A percentile compares a stretch with the other conserved stretches of the same genome.
Evolutionary conservation across 768 basidiomycete species (phyloP).

Genomic region (Amylocystis lapponica): DNA sequence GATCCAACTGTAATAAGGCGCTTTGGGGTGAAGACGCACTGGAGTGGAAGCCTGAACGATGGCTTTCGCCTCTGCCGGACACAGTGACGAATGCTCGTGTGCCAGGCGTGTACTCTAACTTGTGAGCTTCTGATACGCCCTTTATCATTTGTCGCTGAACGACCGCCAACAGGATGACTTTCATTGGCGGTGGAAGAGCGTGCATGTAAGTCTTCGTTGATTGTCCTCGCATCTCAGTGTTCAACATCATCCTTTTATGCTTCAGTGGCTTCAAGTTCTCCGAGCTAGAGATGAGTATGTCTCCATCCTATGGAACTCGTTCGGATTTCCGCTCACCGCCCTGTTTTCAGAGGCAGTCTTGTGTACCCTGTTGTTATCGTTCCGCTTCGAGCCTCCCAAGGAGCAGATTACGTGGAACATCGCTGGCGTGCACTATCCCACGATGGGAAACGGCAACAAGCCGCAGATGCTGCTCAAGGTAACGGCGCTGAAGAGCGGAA

Average conservation of each 20-base stretch:
- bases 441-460: not conserved
- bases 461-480: conserved; percentile 3
- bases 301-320: not conserved
- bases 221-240: no score
- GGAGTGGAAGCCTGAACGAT: conserved; percentile 58
- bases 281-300: conserved; percentile 18
- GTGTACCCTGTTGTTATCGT: conserved; percentile 2
- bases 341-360: conserved; percentile 10
- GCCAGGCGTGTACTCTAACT: conserved; percentile 19
- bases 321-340: no score
- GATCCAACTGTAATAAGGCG: conserved; percentile 43
- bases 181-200: conserved; percentile 23
- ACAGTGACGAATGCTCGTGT: conserved; percentile 10
- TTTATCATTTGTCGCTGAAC: not conserved
- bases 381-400: conserved; percentile 9
- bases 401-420: conserved; percentile 11
- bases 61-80: conserved; percentile 35
- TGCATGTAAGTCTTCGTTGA: conserved; percentile 22
- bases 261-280: conserved; percentile 20
- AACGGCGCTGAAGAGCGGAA: no score
- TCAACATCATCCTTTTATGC: no score
- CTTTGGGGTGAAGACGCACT: conserved; percentile 60
- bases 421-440: conserved; percentile 3
- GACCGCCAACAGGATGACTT: conserved; percentile 23
- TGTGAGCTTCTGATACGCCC: conserved; percentile 9